Conservation (phyloP, 1,284 basidiomycete genomes). For the Ceraceosorus guamensis region DNA sequence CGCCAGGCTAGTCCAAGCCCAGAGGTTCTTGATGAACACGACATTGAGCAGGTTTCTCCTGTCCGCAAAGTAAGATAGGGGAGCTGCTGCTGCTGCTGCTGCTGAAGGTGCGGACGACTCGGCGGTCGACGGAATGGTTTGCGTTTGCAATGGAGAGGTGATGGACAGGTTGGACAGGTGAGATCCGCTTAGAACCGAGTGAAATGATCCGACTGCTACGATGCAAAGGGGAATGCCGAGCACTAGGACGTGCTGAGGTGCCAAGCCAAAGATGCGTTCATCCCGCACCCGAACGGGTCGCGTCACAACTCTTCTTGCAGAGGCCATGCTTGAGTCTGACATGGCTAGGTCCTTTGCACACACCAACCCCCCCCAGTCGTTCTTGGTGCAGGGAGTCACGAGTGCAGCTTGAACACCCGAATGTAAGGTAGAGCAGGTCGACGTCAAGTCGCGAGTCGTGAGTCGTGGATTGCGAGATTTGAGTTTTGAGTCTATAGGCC, state of each 20-base stretch:
- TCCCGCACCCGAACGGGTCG: too few relatives aligned
- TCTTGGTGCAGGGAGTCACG: too few relatives aligned
- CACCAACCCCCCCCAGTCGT: too few relatives aligned
- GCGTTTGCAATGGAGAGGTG: conserved; percentile 24
- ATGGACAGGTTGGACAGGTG: conserved; percentile 24
- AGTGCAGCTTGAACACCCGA: too few relatives aligned
- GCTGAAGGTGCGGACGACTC: conserved; percentile 55
- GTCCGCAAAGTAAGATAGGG: conserved; percentile 58
- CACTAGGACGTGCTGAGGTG: background rate
- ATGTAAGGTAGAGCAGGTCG: too few relatives aligned
- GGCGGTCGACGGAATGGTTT: conserved; percentile 50
- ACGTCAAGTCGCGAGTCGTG: too few relatives aligned
- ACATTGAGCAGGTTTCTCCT: conserved; percentile 77
- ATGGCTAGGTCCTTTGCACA: too few relatives aligned
- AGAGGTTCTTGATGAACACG: conserved; percentile 79
- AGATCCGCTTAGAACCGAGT: conserved; percentile 58
- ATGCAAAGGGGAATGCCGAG: conserved; percentile 15
- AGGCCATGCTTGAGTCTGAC: too few relatives aligned
- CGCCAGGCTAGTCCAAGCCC: conserved; percentile 69
- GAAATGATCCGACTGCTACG: conserved; percentile 55
- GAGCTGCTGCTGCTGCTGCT: conserved; percentile 6
- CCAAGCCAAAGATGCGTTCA: too few relatives aligned
- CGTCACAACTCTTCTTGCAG: too few relatives aligned
- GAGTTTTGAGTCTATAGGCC: too few relatives aligned
- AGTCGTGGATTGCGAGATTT: too few relatives aligned